Conservation (phyloP, 2,329 filamentous ascomycete genomes). For the Cytospora chrysosperma region DNA sequence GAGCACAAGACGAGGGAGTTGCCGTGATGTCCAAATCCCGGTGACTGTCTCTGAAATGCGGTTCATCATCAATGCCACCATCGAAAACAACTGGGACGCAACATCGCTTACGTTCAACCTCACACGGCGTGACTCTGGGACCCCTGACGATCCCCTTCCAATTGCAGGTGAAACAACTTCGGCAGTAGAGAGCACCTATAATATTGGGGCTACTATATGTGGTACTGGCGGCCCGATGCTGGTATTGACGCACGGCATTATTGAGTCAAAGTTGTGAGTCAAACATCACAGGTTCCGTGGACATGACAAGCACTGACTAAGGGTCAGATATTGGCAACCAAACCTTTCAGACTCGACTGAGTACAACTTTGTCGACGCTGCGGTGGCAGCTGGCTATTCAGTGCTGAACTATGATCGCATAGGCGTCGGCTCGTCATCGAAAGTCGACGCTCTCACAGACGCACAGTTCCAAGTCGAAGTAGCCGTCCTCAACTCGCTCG, state of each 20-base stretch:
- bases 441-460: constrained; percentile 29
- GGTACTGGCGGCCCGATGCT: constrained; percentile 30
- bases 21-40: constrained; percentile 31
- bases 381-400: constrained; percentile 31
- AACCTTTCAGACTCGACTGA: constrained; percentile 26
- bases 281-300: not conserved
- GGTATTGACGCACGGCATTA: constrained; percentile 33
- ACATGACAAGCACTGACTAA: not conserved
- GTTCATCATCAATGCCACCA: constrained; percentile 29
- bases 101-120: constrained; percentile 32
- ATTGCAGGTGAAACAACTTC: constrained; percentile 27
- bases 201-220: constrained; percentile 31
- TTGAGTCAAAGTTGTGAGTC: constrained; percentile 33
- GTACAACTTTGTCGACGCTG: constrained; percentile 32
- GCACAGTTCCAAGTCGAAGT: constrained; percentile 36
- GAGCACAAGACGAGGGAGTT: constrained; percentile 9
- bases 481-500: constrained; percentile 31
- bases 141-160: constrained; percentile 28
- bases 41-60: constrained; percentile 30
- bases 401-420: constrained; percentile 35
- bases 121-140: constrained; percentile 30
- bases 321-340: constrained; percentile 31
- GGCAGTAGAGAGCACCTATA: constrained; percentile 30
- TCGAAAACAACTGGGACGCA: constrained; percentile 33
- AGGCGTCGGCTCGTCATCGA: constrained; percentile 35